phyloP scores from a whole-genome alignment of 257 asterid genomes.

The Phtheirospermum japonicum region DNA sequence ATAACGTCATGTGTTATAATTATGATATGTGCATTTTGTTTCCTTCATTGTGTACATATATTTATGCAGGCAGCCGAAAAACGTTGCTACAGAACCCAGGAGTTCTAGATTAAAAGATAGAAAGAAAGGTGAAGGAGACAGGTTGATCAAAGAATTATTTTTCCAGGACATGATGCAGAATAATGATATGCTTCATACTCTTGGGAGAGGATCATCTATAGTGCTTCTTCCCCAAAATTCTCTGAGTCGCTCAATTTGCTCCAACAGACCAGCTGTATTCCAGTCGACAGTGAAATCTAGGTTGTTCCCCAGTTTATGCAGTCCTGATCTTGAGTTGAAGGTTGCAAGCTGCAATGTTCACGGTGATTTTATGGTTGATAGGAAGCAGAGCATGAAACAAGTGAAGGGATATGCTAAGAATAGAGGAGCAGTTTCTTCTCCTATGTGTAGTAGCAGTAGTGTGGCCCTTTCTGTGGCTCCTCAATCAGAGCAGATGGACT shows the following conservation, averaged over 20 bases:
- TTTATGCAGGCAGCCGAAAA: slow-evolving; percentile 58
- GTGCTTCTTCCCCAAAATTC: slow-evolving; percentile 72
- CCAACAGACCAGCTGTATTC: slow-evolving; percentile 37
- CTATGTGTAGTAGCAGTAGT: slow-evolving; percentile 30
- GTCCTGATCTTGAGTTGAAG: slow-evolving; percentile 50
- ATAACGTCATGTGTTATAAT: neutral
- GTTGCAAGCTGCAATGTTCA: slow-evolving; percentile 32
- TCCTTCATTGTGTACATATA: slow-evolving; percentile 28
- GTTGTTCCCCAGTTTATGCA: slow-evolving; percentile 54
- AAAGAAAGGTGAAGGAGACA: slow-evolving; percentile 87
- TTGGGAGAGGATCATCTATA: slow-evolving; percentile 76
- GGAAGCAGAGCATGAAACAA: slow-evolving; percentile 42
- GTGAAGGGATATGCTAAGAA: slow-evolving; percentile 33
- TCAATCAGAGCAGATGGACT: slow-evolving; percentile 32
- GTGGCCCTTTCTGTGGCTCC: slow-evolving; percentile 40
- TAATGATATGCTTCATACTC: slow-evolving; percentile 58
- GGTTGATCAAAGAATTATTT: slow-evolving; percentile 76
- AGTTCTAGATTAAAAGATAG: slow-evolving; percentile 87
- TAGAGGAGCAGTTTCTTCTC: slow-evolving; percentile 36
- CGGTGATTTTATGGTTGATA: slow-evolving; percentile 34
- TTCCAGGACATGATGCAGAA: slow-evolving; percentile 74
- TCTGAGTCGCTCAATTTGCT: slow-evolving; percentile 34
- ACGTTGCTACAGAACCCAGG: slow-evolving; percentile 61
- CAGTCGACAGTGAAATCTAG: slow-evolving; percentile 44
- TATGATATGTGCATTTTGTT: slow-evolving; percentile 13